phyloP scores from a whole-genome alignment of 2,329 filamentous ascomycete genomes.

The Pyrenophora tritici-repentis region DNA sequence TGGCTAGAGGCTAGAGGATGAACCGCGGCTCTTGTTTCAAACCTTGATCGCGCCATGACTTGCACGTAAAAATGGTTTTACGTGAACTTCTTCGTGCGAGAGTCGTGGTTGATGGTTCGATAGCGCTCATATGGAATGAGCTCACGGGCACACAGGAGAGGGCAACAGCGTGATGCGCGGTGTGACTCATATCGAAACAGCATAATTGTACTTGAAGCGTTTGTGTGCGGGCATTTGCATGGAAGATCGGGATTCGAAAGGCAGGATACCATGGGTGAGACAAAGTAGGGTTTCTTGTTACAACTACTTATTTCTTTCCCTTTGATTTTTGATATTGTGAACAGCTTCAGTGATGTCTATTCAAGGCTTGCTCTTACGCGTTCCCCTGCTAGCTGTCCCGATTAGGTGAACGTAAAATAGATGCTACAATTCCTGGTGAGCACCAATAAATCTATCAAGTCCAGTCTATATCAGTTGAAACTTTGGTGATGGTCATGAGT shows the following conservation, averaged over 20 bases:
- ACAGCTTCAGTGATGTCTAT: too few relatives aligned
- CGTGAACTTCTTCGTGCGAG: background rate
- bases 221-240: conserved; percentile 26
- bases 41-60: background rate
- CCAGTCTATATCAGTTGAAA: too few relatives aligned
- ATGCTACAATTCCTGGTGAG: too few relatives aligned
- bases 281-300: conserved; percentile 6
- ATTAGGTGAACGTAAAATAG: too few relatives aligned
- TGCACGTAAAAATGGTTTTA: background rate
- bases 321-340: background rate
- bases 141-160: background rate
- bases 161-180: conserved; percentile 4
- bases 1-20: conserved; percentile 32
- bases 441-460: too few relatives aligned
- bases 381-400: too few relatives aligned
- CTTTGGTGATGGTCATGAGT: too few relatives aligned
- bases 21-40: conserved; percentile 8
- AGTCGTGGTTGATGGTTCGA: background rate
- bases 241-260: conserved; percentile 14
- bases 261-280: conserved; percentile 15
- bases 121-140: conserved; percentile 1
- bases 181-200: conserved; percentile 15
- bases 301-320: conserved; percentile 8
- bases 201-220: conserved; percentile 24
- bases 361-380: too few relatives aligned